Evolutionary conservation across 2,329 filamentous ascomycete genomes (phyloP).

Genomic region (Aspergillus alliaceus): DNA sequence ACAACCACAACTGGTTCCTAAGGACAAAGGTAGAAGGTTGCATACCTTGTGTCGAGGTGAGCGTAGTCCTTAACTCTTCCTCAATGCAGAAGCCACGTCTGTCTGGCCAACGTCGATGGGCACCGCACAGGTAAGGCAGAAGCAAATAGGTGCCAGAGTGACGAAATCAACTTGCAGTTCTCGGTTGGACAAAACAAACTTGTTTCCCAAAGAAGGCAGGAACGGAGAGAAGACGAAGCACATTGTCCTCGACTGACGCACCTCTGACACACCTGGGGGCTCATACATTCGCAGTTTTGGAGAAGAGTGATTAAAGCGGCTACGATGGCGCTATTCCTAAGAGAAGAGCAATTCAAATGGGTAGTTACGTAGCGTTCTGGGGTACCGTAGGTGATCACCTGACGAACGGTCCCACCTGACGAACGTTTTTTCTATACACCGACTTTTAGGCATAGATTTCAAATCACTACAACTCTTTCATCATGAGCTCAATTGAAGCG

Average conservation of each 20-base stretch:
- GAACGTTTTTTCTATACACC: too few species aligned
- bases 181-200: not conserved
- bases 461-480: too few species aligned
- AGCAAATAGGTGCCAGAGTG: not conserved
- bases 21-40: conserved; percentile 1
- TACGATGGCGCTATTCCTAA: too few species aligned
- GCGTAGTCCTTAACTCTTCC: not conserved
- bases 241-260: not conserved
- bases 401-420: too few species aligned
- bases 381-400: too few species aligned
- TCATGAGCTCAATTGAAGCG: too few species aligned
- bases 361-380: too few species aligned
- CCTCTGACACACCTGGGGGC: not conserved
- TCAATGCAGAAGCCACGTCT: conserved; percentile 1
- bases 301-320: not conserved
- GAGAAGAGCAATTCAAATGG: too few species aligned
- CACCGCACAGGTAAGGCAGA: not conserved
- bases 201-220: too few species aligned
- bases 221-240: not conserved
- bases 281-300: not conserved
- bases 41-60: conserved; percentile 1
- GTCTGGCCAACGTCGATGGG: not conserved
- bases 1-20: not conserved
- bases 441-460: too few species aligned
- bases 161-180: not conserved